phyloP scores from a whole-genome alignment of 176 grass and related monocot species.

The Hyparrhenia diplandra region DNA sequence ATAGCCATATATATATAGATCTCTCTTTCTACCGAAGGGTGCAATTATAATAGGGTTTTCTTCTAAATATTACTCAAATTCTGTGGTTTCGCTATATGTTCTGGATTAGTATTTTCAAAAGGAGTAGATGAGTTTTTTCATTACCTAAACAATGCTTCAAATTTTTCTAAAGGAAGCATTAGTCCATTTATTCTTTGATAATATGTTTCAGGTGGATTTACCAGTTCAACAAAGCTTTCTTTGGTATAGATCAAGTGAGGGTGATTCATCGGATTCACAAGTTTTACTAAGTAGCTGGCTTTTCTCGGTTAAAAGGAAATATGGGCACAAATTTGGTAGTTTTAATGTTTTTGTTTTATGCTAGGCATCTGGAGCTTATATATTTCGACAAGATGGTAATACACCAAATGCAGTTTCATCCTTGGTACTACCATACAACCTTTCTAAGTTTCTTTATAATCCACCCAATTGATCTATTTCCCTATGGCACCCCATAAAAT shows the following conservation, averaged over 20 bases:
- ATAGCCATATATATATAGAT: background rate
- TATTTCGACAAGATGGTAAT: conserved; percentile 79
- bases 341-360: background rate
- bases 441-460: background rate
- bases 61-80: background rate
- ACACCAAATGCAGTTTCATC: conserved; percentile 50
- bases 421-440: conserved; percentile 38
- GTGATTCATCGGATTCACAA: conserved; percentile 59
- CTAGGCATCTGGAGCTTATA: conserved; percentile 91
- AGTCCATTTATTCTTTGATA: background rate
- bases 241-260: conserved; percentile 68
- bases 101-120: background rate
- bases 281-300: conserved; percentile 30
- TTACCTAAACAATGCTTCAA: background rate
- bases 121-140: background rate
- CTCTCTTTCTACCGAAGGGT: background rate
- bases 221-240: conserved; percentile 77
- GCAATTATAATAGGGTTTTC: background rate
- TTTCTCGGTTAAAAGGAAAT: background rate
- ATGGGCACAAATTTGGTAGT: conserved; percentile 14
- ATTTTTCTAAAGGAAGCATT: background rate
- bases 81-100: background rate
- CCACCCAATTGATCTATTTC: background rate
- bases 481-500: too few species aligned
- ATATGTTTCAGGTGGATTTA: conserved; percentile 63